These are phyloP conservation scores for Macrophomina tecta DNA, from an alignment of 2,329 filamentous ascomycete genomes.

Conservation along the genomic window DNA sequence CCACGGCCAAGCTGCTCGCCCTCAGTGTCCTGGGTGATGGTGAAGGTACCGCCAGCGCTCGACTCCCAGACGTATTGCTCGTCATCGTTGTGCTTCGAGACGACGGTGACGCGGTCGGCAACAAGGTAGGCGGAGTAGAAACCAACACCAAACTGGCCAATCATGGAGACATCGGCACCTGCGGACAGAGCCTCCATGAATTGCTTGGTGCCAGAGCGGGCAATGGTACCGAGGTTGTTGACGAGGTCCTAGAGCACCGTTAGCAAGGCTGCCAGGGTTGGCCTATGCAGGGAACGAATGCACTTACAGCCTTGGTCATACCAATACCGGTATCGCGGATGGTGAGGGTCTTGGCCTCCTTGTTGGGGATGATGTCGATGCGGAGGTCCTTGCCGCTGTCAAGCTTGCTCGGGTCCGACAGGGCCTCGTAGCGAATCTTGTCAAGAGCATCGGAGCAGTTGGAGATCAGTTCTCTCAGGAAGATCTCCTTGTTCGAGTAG, in stretches of 20 bases:
- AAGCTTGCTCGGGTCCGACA: slow-evolving; percentile 96
- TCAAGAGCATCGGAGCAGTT: slow-evolving; percentile 98
- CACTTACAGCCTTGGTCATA: slow-evolving; percentile 99
- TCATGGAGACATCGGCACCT: slow-evolving; percentile 99
- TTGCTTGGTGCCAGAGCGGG: slow-evolving; percentile 98
- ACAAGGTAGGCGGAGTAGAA: slow-evolving; percentile 99
- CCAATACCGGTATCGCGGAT: slow-evolving; percentile 98
- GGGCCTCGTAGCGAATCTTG: slow-evolving; percentile 99
- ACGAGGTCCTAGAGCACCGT: slow-evolving; percentile 78
- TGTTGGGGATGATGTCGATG: slow-evolving; percentile 98
- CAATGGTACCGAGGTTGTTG: slow-evolving; percentile 99
- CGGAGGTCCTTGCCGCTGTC: slow-evolving; percentile 97
- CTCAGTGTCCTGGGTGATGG: slow-evolving; percentile 86
- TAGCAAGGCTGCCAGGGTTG: not conserved
- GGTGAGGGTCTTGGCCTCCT: slow-evolving; percentile 96
- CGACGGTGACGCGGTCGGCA: slow-evolving; percentile 90
- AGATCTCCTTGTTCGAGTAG: slow-evolving; percentile 99
- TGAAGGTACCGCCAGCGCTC: slow-evolving; percentile 95
- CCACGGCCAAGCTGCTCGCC: slow-evolving; percentile 90
- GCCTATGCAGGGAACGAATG: not conserved
- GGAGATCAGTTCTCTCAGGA: slow-evolving; percentile 97
- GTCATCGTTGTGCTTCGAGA: slow-evolving; percentile 99
- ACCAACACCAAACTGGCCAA: slow-evolving; percentile 99
- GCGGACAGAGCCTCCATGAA: slow-evolving; percentile 99
- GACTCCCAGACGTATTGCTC: slow-evolving; percentile 99